Evolutionary conservation across 768 basidiomycete genomes (phyloP).

Genomic region (Chalciporus piperatus): DNA sequence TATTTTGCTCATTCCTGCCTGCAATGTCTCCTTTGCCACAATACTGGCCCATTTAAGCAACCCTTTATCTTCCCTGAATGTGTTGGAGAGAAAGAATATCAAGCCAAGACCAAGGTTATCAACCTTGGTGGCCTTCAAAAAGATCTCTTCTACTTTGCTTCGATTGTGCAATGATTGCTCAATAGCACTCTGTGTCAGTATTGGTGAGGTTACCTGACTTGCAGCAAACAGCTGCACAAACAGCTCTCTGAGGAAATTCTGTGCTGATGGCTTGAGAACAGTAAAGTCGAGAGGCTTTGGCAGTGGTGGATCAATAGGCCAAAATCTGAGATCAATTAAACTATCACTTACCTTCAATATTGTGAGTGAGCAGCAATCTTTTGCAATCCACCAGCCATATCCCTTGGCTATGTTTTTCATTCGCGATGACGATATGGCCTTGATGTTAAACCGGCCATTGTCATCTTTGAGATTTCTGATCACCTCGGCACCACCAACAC

Average conservation of each 20-base stretch:
- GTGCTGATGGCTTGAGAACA: conserved; percentile 58
- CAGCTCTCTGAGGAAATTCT: conserved; percentile 66
- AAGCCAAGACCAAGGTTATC: conserved; percentile 72
- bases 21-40: conserved; percentile 68
- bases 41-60: conserved; percentile 65
- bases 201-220: conserved; percentile 72
- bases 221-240: conserved; percentile 67
- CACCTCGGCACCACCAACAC: conserved; percentile 76
- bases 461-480: conserved; percentile 58
- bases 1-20: conserved; percentile 43
- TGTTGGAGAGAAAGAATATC: conserved; percentile 61
- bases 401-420: conserved; percentile 75
- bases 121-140: conserved; percentile 68
- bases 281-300: conserved; percentile 88
- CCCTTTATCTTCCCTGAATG: conserved; percentile 39
- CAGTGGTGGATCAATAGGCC: not conserved
- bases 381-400: conserved; percentile 92
- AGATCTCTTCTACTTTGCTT: conserved; percentile 68
- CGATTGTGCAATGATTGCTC: conserved; percentile 49
- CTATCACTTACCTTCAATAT: conserved; percentile 70
- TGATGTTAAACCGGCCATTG: conserved; percentile 42
- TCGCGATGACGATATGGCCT: conserved; percentile 55
- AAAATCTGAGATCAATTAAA: not conserved
- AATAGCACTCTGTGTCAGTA: conserved; percentile 40
- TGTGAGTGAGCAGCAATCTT: conserved; percentile 68